Percentiles rank a stretch among this genome's conserved stretches.
phyloP scores from a whole-genome alignment of 345 rosid species.

The Camelina sativa region DNA sequence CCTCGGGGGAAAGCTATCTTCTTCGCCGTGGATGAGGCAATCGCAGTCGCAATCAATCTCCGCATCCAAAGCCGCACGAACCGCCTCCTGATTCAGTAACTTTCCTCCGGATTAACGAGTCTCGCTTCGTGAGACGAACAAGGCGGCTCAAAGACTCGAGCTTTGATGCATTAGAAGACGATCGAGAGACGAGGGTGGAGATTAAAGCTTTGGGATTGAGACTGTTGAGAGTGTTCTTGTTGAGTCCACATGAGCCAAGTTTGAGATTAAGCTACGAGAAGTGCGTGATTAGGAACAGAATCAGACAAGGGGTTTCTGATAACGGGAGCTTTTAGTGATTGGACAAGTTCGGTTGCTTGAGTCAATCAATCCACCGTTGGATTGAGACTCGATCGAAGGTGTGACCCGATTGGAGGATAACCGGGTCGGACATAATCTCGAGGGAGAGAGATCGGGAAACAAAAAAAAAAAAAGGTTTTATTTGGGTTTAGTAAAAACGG shows the following conservation, averaged over 20 bases:
- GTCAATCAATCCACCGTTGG: constrained; percentile 93
- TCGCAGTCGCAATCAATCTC: constrained; percentile 20
- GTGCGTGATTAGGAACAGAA: constrained; percentile 95
- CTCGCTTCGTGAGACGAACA: constrained; percentile 63
- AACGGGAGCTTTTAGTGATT: constrained; percentile 77
- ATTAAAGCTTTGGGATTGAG: constrained; percentile 51
- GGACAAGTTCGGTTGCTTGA: constrained; percentile 91
- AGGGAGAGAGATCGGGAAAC: constrained; percentile 95
- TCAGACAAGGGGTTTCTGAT: constrained; percentile 70
- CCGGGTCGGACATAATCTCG: constrained; percentile 98
- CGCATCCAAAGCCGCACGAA: constrained; percentile 58
- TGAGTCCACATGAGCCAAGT: constrained; percentile 46
- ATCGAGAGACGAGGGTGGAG: constrained; percentile 56
- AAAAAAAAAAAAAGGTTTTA: background rate
- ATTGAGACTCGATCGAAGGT: constrained; percentile 94
- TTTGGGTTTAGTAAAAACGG: background rate
- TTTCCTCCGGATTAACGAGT: constrained; percentile 67
- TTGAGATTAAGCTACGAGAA: constrained; percentile 83
- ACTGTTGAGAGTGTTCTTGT: constrained; percentile 46
- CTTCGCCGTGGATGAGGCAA: constrained; percentile 18
- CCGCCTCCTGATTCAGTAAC: constrained; percentile 85
- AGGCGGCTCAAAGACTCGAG: constrained; percentile 71
- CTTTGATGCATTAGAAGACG: constrained; percentile 53
- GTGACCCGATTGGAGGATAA: constrained; percentile 91
- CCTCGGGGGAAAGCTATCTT: background rate